Base-by-base conservation (phyloP, 192 early-diverging fungal species). In the Paraglomus brasilianum region DNA sequence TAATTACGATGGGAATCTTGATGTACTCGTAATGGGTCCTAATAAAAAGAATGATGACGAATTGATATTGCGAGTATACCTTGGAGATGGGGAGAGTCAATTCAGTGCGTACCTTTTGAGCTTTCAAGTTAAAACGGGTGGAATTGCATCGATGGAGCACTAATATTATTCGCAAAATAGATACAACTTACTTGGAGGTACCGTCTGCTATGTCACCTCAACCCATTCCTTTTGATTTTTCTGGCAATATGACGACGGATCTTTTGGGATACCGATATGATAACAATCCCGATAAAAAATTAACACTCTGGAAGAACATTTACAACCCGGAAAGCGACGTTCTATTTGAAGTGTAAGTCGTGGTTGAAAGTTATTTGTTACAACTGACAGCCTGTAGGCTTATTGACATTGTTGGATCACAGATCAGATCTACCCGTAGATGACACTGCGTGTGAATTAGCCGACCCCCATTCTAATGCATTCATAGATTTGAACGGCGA, bases 401-500 rank as follows among this genome's bases (percentile, higher is more conserved):
- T 51, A 38, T 51, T 39, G 42, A 30, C 55, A 45, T 67, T 52
- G 57, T 44, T 44, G 40, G 48, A 49, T 4, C n/a, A 19, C 41
- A 41, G 13, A 40, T 50, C 19, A 1, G 15, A 50, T 50, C 49
- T 69, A 24, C 22, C 53, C 42, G 7, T 58, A 41, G 21, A 74
- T 71, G 69, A 77, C 70, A 21, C 71, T 74, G 41, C 66, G 50
- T 97, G 95, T 73, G 78, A 48, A 45, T 81, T 87, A n/a, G 75
- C 89, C 13, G 69, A 83, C 48, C 91, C 91, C n/a, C 93, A 97
- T 72, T 95, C 93, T 0, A 95, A 89, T 75, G 93, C 93, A 5
- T 97, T 95, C 84, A 69, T 97, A 0, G 95, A 97, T 76, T 73
- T 97, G 36, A 81, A 97, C 69, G 95, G 95, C 22, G 95, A 97